Base-by-base conservation (phyloP, 2,329 filamentous ascomycete species). In the Chalara sp. region DNA sequence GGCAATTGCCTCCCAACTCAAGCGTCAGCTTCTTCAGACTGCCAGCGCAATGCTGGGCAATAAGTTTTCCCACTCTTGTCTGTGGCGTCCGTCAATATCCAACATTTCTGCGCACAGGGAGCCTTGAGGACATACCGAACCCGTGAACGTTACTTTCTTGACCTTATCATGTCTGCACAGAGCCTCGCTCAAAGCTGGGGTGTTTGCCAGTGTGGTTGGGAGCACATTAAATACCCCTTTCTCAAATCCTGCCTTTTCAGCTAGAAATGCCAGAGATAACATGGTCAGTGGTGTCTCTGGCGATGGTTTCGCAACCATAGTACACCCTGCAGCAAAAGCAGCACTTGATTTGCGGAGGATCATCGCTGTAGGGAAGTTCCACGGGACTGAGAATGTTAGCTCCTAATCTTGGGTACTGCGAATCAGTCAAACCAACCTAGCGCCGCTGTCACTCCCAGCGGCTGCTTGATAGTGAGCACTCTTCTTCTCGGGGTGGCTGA, bases 231-330 rank as follows among this genome's bases (percentile, higher is more conserved):
- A 72, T 5, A 80, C 79, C 3, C 81, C 81, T 12, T 76, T 73
- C 0, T 78, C 76, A 52, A 84, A 78, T 1, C 78, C 78, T 3
- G 78, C 78, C 44, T 74, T 67, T 44, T 70, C 66, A 8, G 79
- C 79, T 32, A 84, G 65, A 62, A 72, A 63, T 6, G 72, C 79
- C 13, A 83, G 62, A 2, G 74, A 71, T 12, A 83, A 65, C 0
- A 77, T 73, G 1, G 76, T 77, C 33, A 83, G 70, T 0, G 80
- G 80, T 1, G 80, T 83, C 65, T 89, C 84, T 1, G 84, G 84
- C 4, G 80, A 84, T 2, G 85, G 83, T 68, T 89, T 89, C 12
- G 80, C 74, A n/a, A 91, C 74, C 80, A 91, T 87, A 1, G 84
- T 83, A 62, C 84, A 88, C 1, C 85, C 85, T 3, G 84, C 84